Percentiles rank a stretch among this genome's conserved stretches.
Conservation (phyloP, 345 rosid genomes). For the Abelmoschus esculentus region DNA sequence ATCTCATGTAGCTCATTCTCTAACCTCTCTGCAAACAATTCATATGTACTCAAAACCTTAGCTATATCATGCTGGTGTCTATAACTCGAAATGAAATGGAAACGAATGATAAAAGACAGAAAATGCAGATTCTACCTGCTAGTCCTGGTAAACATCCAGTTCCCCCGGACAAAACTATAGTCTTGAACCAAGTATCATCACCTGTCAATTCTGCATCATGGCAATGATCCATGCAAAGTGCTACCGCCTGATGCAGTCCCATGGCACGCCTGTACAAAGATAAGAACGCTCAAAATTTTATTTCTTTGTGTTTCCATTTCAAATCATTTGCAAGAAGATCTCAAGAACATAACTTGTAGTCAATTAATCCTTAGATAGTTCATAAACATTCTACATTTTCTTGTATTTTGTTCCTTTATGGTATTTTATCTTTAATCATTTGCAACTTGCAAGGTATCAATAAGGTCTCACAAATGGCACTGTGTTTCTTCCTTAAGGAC, state of each 20-base stretch:
- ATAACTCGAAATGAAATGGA: neutral
- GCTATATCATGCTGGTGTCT: neutral
- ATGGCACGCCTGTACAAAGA: slow-evolving; percentile 48
- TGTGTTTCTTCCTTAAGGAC: neutral
- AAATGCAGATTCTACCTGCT: slow-evolving; percentile 38
- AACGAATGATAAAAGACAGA: neutral
- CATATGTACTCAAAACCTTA: slow-evolving; percentile 2
- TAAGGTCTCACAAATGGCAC: neutral
- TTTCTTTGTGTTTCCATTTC: neutral
- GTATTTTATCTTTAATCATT: neutral
- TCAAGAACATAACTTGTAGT: neutral
- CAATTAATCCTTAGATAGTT: neutral
- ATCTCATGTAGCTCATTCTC: slow-evolving; percentile 60
- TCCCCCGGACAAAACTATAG: slow-evolving; percentile 77
- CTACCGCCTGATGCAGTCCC: slow-evolving; percentile 85
- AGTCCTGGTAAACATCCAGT: slow-evolving; percentile 81
- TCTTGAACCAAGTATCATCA: slow-evolving; percentile 85
- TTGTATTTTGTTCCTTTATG: neutral
- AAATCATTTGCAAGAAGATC: neutral
- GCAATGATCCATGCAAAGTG: slow-evolving; percentile 94
- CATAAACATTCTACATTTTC: neutral
- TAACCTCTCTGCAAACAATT: slow-evolving; percentile 56
- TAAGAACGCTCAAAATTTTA: neutral
- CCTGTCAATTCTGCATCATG: slow-evolving; percentile 52
- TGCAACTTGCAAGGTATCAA: neutral